A percentile compares a stretch with the other conserved stretches of the same genome.
phyloP scores from a whole-genome alignment of 176 grass and related monocot genomes.

The Miscanthus lutarioriparius region DNA sequence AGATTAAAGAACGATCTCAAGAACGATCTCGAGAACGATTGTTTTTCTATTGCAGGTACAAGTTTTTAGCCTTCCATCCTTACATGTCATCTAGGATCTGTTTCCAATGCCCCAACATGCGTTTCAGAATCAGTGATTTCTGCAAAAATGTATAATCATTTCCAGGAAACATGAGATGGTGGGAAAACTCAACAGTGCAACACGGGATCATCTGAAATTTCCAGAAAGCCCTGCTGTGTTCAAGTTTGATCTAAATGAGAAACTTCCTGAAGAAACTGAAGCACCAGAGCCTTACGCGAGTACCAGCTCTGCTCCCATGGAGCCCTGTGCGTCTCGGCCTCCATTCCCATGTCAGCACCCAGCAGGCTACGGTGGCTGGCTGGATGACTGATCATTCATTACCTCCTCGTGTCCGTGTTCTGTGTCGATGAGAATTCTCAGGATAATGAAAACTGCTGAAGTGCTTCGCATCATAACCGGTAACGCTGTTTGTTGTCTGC shows the following conservation, averaged over 20 bases:
- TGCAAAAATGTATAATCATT: not conserved
- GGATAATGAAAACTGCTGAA: not conserved
- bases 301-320: not conserved
- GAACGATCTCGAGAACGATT: no score
- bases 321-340: not conserved
- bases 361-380: not conserved
- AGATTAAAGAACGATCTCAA: no score
- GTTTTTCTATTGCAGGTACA: conserved; percentile 71
- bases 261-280: not conserved
- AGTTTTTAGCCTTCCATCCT: not conserved
- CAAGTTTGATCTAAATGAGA: not conserved
- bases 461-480: not conserved
- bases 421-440: not conserved
- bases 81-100: not conserved
- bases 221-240: not conserved
- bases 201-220: not conserved
- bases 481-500: not conserved
- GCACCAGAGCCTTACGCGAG: not conserved
- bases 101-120: not conserved
- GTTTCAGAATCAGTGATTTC: not conserved
- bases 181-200: not conserved
- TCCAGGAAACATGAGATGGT: not conserved
- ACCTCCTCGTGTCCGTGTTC: not conserved
- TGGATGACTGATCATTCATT: not conserved
- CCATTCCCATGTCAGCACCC: not conserved